phyloP scores from a whole-genome alignment of 2,329 filamentous ascomycete species.

The Fusarium sp. region DNA sequence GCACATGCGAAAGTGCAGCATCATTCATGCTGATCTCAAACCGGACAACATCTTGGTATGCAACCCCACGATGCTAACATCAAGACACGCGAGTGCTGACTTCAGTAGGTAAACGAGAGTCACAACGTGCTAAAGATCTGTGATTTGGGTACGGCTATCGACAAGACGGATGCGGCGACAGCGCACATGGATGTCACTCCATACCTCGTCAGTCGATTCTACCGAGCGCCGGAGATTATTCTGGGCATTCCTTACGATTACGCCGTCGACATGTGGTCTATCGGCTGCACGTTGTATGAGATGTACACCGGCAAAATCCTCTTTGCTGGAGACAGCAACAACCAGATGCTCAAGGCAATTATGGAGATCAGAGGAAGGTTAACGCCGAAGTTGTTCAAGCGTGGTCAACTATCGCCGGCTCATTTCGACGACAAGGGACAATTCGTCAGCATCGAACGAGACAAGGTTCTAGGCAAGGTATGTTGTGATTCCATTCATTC shows the following conservation, averaged over 20 bases:
- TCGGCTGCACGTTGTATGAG: constrained; percentile 96
- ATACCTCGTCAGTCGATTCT: constrained; percentile 96
- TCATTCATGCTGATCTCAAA: constrained; percentile 95
- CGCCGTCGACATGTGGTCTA: constrained; percentile 95
- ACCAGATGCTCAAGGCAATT: constrained; percentile 96
- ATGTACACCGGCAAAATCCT: constrained; percentile 97
- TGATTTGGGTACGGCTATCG: constrained; percentile 94
- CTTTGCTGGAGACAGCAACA: constrained; percentile 94
- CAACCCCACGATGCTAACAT: not conserved
- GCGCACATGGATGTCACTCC: constrained; percentile 85
- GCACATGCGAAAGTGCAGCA: constrained; percentile 88
- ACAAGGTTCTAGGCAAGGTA: constrained; percentile 87
- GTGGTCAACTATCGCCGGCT: constrained; percentile 75
- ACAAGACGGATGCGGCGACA: constrained; percentile 79
- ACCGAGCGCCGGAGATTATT: constrained; percentile 95
- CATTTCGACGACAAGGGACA: constrained; percentile 88
- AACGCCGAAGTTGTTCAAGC: constrained; percentile 86
- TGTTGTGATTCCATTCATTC: constrained; percentile 45
- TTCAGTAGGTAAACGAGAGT: constrained; percentile 73
- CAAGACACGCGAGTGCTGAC: constrained; percentile 16
- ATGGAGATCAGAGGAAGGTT: constrained; percentile 96
- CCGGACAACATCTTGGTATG: constrained; percentile 92
- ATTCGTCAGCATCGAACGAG: constrained; percentile 84
- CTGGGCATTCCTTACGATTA: constrained; percentile 96
- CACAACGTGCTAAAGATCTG: constrained; percentile 91